phyloP scores from a whole-genome alignment of 192 early-diverging fungal species.

The Gorgonomyces haynaldii region DNA sequence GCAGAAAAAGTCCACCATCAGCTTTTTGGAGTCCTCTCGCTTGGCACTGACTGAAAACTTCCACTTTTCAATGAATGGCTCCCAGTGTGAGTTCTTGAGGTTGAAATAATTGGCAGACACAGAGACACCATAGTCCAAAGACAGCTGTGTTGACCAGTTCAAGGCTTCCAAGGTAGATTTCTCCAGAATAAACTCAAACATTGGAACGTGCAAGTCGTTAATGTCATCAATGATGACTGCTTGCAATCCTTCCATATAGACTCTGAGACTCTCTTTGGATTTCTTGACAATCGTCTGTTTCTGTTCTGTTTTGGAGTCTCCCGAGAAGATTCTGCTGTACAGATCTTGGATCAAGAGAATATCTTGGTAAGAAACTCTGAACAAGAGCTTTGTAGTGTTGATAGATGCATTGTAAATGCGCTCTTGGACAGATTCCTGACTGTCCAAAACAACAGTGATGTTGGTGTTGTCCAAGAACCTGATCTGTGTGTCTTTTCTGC shows the following conservation, averaged over 20 bases:
- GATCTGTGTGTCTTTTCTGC: slow-evolving; percentile 61
- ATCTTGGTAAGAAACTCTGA: slow-evolving; percentile 82
- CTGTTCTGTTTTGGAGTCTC: no score
- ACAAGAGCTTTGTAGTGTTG: slow-evolving; percentile 64
- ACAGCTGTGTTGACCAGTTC: slow-evolving; percentile 65
- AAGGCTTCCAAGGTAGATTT: slow-evolving; percentile 63
- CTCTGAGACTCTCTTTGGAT: no score
- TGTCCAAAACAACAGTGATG: slow-evolving; percentile 67
- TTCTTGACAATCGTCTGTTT: no score
- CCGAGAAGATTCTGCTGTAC: slow-evolving; percentile 32
- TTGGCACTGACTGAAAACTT: slow-evolving; percentile 40
- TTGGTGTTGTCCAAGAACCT: slow-evolving; percentile 89
- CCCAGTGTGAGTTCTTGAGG: slow-evolving; percentile 96
- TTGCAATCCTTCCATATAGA: slow-evolving; percentile 54
- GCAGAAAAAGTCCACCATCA: slow-evolving; percentile 39
- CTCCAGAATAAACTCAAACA: slow-evolving; percentile 75
- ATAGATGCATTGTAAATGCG: slow-evolving; percentile 54
- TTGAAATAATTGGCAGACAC: slow-evolving; percentile 90
- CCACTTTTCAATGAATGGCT: slow-evolving; percentile 90
- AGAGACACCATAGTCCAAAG: slow-evolving; percentile 52
- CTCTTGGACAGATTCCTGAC: no score
- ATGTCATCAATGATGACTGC: slow-evolving; percentile 88
- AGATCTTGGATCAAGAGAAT: slow-evolving; percentile 70
- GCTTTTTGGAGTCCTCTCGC: slow-evolving; percentile 13
- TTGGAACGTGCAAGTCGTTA: slow-evolving; percentile 73